Evolutionary conservation across 2,329 filamentous ascomycete species (phyloP).

Genomic region (Colletotrichum australisinense): DNA sequence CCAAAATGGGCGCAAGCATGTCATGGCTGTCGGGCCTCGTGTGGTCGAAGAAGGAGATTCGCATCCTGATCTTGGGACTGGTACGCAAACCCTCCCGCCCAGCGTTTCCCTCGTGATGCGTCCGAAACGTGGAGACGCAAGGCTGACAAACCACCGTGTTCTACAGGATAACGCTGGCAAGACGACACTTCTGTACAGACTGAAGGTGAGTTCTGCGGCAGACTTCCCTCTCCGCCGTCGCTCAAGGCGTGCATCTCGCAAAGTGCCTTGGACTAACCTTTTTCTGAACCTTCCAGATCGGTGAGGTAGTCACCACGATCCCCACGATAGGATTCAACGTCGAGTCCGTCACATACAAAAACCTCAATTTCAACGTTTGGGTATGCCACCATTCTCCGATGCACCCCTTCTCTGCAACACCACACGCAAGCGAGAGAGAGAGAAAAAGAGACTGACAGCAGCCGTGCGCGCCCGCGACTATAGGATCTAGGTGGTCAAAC

Average conservation of each 20-base stretch:
- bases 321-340: constrained; percentile 99
- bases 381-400: constrained; percentile 61
- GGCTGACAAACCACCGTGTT: constrained; percentile 27
- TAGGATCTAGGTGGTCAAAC: constrained; percentile 96
- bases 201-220: constrained; percentile 73
- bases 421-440: background rate
- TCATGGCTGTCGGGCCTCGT: constrained; percentile 79
- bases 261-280: constrained; percentile 18
- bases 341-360: constrained; percentile 98
- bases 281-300: constrained; percentile 72
- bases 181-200: constrained; percentile 93
- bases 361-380: constrained; percentile 99
- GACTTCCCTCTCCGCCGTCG: background rate
- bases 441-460: constrained; percentile 37
- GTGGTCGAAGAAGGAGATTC: constrained; percentile 97
- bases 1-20: constrained; percentile 72
- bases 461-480: constrained; percentile 6
- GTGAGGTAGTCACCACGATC: constrained; percentile 98
- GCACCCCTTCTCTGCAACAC: background rate
- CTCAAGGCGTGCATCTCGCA: constrained; percentile 2
- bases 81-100: constrained; percentile 63
- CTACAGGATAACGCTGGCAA: constrained; percentile 95
- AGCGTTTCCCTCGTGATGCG: background rate
- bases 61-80: constrained; percentile 93
- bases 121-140: constrained; percentile 17